phyloP scores from a whole-genome alignment of 345 rosid species.

The Stellera chamaejasme region DNA sequence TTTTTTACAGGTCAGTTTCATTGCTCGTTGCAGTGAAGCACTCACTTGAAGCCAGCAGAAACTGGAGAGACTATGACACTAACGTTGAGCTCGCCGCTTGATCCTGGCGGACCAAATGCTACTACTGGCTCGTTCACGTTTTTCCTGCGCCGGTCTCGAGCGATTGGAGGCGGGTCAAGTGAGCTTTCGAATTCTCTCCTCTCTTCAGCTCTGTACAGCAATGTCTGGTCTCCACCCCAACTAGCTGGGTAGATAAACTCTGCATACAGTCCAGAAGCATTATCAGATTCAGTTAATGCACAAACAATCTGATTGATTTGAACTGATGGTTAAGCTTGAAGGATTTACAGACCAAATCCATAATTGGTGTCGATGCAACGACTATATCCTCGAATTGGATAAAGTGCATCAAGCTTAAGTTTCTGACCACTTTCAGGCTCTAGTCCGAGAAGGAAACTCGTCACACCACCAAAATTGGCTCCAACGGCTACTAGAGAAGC shows the following conservation, averaged over 20 bases:
- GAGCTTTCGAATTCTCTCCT: slow-evolving; percentile 51
- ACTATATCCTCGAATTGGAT: slow-evolving; percentile 67
- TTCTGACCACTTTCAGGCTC: slow-evolving; percentile 54
- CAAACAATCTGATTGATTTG: neutral
- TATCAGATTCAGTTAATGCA: no score
- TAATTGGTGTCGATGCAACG: slow-evolving; percentile 60
- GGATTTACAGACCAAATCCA: slow-evolving; percentile 78
- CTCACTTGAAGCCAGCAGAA: slow-evolving; percentile 74
- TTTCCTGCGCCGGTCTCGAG: slow-evolving; percentile 22
- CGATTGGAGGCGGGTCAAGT: slow-evolving; percentile 68
- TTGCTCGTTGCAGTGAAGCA: slow-evolving; percentile 2
- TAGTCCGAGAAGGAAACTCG: slow-evolving; percentile 69
- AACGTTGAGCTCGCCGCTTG: slow-evolving; percentile 83
- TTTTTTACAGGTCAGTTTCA: no score
- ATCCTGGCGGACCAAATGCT: slow-evolving; percentile 89
- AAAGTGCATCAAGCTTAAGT: slow-evolving; percentile 73
- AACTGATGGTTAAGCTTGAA: neutral
- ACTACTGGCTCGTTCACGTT: slow-evolving; percentile 59
- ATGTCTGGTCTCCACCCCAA: slow-evolving; percentile 82
- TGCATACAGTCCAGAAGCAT: slow-evolving; percentile 15
- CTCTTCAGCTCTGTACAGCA: slow-evolving; percentile 67
- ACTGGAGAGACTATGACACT: slow-evolving; percentile 81
- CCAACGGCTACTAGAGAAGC: slow-evolving; percentile 75
- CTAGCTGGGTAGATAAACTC: slow-evolving; percentile 67
- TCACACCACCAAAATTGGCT: slow-evolving; percentile 73